phyloP scores from a whole-genome alignment of 106 monocot species.

The Dioscorea zingiberensis region DNA sequence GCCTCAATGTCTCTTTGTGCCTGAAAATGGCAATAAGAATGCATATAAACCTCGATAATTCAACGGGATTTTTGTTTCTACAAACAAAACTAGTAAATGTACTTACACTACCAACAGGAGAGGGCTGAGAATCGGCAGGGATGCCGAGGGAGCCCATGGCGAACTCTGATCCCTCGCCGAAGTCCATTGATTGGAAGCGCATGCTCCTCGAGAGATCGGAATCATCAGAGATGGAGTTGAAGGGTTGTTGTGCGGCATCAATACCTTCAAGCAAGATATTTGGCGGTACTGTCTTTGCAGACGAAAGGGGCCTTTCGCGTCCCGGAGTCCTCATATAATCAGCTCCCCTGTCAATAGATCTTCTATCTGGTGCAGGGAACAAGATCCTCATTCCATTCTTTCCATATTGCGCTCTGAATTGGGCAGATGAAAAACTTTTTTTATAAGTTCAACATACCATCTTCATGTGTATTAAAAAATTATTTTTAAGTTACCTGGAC shows the following conservation, averaged over 20 bases:
- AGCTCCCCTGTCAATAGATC: neutral
- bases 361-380: constrained; percentile 2
- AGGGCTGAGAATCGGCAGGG: constrained; percentile 3
- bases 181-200: constrained; percentile 12
- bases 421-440: neutral
- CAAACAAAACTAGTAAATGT: neutral
- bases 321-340: constrained; percentile 13
- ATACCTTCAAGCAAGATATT: neutral
- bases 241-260: neutral
- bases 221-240: constrained; percentile 15
- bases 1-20: constrained; percentile 20
- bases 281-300: neutral
- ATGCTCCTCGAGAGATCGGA: constrained; percentile 3
- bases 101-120: constrained; percentile 13
- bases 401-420: neutral
- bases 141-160: neutral
- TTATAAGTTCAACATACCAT: neutral
- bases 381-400: neutral
- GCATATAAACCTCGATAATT: neutral
- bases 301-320: constrained; percentile 5
- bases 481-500: neutral
- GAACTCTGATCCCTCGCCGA: constrained; percentile 13
- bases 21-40: neutral
- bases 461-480: neutral
- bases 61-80: neutral